A percentile compares a stretch with the other conserved stretches of the same genome.
These are phyloP conservation scores for Paramyrothecium sp. DNA, from an alignment of 2,329 filamentous ascomycete genomes.

Conservation along the genomic window DNA sequence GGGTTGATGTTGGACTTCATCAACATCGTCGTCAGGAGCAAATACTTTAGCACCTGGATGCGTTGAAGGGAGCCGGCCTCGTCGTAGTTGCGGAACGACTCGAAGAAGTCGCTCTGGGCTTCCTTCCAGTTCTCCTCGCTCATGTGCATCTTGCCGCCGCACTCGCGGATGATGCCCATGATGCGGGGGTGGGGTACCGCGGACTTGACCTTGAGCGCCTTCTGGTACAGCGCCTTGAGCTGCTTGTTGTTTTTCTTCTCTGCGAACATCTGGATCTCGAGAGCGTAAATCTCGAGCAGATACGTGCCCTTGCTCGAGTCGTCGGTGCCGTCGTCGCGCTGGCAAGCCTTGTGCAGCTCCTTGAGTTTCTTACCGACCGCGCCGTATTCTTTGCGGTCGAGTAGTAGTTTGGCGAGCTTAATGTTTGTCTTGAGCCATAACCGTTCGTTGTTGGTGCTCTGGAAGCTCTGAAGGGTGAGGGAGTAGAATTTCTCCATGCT, in stretches of 20 bases:
- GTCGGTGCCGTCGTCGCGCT: conserved; percentile 80
- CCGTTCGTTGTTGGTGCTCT: conserved; percentile 95
- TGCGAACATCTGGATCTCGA: conserved; percentile 98
- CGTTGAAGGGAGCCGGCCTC: conserved; percentile 94
- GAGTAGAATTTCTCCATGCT: conserved; percentile 96
- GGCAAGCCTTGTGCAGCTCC: conserved; percentile 86
- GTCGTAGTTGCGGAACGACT: conserved; percentile 98
- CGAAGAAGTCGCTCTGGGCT: conserved; percentile 96
- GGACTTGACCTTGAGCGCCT: conserved; percentile 88
- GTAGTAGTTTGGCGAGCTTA: conserved; percentile 86
- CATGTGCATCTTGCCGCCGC: conserved; percentile 99
- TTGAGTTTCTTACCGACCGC: conserved; percentile 79
- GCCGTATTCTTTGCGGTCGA: conserved; percentile 86
- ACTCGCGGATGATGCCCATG: conserved; percentile 98
- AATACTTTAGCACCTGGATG: conserved; percentile 96
- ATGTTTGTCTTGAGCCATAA: conserved; percentile 98
- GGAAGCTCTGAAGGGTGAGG: conserved; percentile 88
- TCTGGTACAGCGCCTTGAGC: conserved; percentile 87
- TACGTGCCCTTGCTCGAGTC: conserved; percentile 97
- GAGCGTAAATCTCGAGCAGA: conserved; percentile 88
- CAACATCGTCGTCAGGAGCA: conserved; percentile 94
- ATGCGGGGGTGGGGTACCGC: conserved; percentile 98
- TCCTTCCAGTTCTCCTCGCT: conserved; percentile 99
- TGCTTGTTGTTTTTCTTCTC: conserved; percentile 98
- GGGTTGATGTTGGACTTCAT: conserved; percentile 99